Conservation (phyloP, 2,329 filamentous ascomycete species). For the Exophiala sp. region DNA sequence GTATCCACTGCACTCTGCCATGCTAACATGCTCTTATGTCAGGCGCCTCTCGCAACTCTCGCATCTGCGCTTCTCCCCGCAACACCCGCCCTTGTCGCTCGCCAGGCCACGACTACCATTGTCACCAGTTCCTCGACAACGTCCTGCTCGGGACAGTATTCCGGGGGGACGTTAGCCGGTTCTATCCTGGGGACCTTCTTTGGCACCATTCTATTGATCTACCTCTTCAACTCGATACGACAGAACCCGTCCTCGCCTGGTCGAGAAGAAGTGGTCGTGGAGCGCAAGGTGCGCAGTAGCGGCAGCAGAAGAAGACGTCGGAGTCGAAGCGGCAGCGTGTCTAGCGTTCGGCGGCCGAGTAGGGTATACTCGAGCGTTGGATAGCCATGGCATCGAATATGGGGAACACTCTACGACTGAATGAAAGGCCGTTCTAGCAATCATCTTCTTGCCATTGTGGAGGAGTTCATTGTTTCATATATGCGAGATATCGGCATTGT, state of each 20-base stretch:
- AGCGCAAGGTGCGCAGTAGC: conserved; percentile 22
- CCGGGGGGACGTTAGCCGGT: conserved; percentile 27
- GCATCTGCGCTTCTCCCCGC: conserved; percentile 17
- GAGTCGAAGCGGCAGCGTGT: conserved; percentile 26
- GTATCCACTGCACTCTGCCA: background rate
- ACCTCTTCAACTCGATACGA: conserved; percentile 22
- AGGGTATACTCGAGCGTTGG: conserved; percentile 23
- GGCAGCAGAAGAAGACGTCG: conserved; percentile 17
- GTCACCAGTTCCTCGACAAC: conserved; percentile 8
- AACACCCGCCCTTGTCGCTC: conserved; percentile 18
- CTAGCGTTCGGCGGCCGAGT: conserved; percentile 26
- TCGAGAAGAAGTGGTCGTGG: conserved; percentile 24
- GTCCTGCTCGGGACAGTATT: conserved; percentile 27
- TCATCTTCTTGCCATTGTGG: too few species aligned
- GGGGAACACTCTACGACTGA: background rate
- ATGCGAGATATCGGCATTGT: background rate
- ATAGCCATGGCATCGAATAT: background rate
- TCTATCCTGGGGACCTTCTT: conserved; percentile 29
- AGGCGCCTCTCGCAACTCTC: conserved; percentile 15
- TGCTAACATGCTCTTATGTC: background rate
- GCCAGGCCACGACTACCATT: conserved; percentile 25
- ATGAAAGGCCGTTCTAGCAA: background rate
- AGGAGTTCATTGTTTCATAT: too few species aligned
- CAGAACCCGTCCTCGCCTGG: conserved; percentile 11
- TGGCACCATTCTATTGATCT: conserved; percentile 27